Evolutionary conservation across 768 basidiomycete genomes (phyloP).

Genomic region (Strobilomyces dryophilus): DNA sequence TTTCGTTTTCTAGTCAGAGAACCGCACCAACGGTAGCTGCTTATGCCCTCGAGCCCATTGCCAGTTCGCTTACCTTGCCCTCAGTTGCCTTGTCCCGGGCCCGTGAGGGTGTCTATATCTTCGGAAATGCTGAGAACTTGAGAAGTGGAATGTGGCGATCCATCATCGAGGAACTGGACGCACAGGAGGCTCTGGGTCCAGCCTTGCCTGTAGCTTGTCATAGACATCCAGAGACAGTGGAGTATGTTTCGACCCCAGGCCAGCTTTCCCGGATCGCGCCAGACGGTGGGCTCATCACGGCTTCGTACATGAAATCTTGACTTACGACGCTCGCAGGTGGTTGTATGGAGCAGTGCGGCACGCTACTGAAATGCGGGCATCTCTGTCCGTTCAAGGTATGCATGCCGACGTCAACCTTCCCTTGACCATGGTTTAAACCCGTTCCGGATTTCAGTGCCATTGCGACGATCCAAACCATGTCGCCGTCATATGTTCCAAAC

Average conservation of each 20-base stretch:
- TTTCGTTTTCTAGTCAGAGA: conserved; percentile 41
- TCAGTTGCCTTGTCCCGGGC: conserved; percentile 71
- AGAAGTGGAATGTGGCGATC: conserved; percentile 54
- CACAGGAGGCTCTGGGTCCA: conserved; percentile 41
- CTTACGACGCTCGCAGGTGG: conserved; percentile 40
- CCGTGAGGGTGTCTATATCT: conserved; percentile 65
- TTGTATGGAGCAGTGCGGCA: conserved; percentile 54
- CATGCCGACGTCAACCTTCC: background rate
- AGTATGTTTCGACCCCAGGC: conserved; percentile 47
- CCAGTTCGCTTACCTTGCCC: background rate
- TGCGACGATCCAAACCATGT: conserved; percentile 54
- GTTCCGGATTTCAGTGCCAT: conserved; percentile 44
- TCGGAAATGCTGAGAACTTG: conserved; percentile 60
- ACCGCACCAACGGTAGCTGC: conserved; percentile 50
- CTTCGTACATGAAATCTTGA: background rate
- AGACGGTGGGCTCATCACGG: conserved; percentile 39
- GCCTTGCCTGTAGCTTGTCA: conserved; percentile 56
- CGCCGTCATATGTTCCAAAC: conserved; percentile 41
- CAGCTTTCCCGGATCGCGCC: conserved; percentile 49
- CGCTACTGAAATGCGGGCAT: conserved; percentile 57
- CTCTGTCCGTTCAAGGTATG: conserved; percentile 57
- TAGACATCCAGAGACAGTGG: conserved; percentile 44
- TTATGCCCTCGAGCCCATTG: too few relatives aligned
- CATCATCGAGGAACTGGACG: conserved; percentile 51
- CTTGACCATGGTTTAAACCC: background rate